A percentile compares a stretch with the other conserved stretches of the same genome.
phyloP scores from a whole-genome alignment of 345 rosid species.

The Iberis pinnata region DNA sequence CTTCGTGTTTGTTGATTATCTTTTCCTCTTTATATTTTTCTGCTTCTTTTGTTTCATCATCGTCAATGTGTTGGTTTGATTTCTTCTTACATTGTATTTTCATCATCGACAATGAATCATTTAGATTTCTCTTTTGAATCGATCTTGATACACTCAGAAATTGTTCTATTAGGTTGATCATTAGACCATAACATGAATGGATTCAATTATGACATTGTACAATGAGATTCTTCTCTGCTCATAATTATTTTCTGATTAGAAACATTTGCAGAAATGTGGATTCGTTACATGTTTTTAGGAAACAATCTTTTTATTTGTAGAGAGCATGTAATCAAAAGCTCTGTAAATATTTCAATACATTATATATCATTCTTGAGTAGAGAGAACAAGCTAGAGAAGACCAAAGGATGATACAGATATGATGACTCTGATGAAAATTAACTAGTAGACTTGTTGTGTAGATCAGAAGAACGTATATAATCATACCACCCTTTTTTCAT shows the following conservation, averaged over 20 bases:
- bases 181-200: too few relatives aligned
- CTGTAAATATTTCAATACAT: background rate
- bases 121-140: too few relatives aligned
- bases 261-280: conserved; percentile 12
- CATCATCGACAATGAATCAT: conserved; percentile 38
- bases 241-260: background rate
- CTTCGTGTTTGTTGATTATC: conserved; percentile 64
- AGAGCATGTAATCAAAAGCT: background rate
- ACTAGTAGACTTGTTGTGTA: conserved; percentile 1
- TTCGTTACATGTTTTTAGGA: background rate
- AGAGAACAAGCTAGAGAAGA: background rate
- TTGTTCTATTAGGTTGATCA: too few relatives aligned
- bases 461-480: conserved; percentile 7
- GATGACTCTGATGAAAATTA: too few relatives aligned
- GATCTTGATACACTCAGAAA: too few relatives aligned
- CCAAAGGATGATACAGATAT: background rate
- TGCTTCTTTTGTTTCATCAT: conserved; percentile 57
- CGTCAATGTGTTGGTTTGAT: conserved; percentile 40
- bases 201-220: too few relatives aligned
- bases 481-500: conserved; percentile 4
- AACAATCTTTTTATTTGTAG: background rate
- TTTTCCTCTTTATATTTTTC: conserved; percentile 63
- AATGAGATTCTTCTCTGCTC: too few relatives aligned
- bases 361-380: background rate
- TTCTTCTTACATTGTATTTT: conserved; percentile 39